Conservation (phyloP, 2,329 filamentous ascomycete species). For the Dothistroma pini region DNA sequence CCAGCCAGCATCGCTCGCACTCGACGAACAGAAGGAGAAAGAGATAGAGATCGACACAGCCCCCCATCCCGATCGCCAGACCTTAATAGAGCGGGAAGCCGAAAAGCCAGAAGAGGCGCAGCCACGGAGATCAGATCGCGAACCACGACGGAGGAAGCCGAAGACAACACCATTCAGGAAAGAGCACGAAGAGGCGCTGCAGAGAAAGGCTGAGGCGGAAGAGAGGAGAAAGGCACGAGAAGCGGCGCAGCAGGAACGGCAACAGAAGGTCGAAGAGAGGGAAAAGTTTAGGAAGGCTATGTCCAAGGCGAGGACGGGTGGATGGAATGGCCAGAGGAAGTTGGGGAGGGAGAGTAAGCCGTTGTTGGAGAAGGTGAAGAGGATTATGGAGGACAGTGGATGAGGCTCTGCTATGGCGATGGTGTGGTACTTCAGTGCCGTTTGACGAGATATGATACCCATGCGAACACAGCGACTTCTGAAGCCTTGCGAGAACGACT, state of each 20-base stretch:
- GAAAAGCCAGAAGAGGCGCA: constrained; percentile 11
- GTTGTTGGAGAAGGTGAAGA: constrained; percentile 73
- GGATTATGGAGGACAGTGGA: constrained; percentile 53
- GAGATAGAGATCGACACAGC: constrained; percentile 41
- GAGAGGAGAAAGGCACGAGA: constrained; percentile 57
- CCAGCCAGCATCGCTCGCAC: constrained; percentile 29
- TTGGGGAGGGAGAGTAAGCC: constrained; percentile 76
- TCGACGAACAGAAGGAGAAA: constrained; percentile 23
- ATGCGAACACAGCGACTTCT: neutral
- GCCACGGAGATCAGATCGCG: constrained; percentile 8
- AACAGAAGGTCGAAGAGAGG: constrained; percentile 55
- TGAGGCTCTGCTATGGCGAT: neutral
- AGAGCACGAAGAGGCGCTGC: constrained; percentile 46
- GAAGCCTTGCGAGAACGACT: too few relatives aligned
- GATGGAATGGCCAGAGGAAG: constrained; percentile 69
- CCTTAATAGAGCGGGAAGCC: constrained; percentile 29
- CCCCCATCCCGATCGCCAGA: constrained; percentile 41
- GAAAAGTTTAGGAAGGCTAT: constrained; percentile 67
- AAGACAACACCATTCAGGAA: constrained; percentile 45
- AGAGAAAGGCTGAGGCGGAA: constrained; percentile 61
- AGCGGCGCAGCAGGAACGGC: constrained; percentile 59
- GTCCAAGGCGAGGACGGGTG: constrained; percentile 58
- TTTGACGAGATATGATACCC: neutral
- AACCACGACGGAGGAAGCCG: constrained; percentile 35
- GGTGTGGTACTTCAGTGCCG: too few relatives aligned